phyloP scores from a whole-genome alignment of 2,329 filamentous ascomycete species.

The Fusarium secorum region DNA sequence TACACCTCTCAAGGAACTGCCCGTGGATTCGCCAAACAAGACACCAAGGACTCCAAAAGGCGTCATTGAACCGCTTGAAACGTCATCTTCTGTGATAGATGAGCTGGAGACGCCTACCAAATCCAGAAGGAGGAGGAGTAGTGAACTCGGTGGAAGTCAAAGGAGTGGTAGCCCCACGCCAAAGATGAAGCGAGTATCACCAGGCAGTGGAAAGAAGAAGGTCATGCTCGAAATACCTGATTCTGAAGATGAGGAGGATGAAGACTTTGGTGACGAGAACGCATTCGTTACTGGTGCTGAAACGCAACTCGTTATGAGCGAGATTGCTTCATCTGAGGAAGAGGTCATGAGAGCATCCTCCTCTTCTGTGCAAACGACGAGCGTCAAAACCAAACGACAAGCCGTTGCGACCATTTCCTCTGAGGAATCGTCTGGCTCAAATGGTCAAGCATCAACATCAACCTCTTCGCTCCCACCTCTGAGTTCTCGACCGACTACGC shows the following conservation, averaged over 20 bases:
- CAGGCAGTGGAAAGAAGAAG: conserved; percentile 26
- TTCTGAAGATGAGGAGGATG: conserved; percentile 55
- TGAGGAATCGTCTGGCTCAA: conserved; percentile 18
- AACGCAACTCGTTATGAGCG: conserved; percentile 48
- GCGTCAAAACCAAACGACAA: neutral
- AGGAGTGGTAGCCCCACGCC: conserved; percentile 30
- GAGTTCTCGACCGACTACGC: conserved; percentile 30
- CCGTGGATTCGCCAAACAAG: conserved; percentile 22
- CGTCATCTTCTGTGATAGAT: conserved; percentile 35
- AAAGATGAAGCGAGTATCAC: conserved; percentile 32
- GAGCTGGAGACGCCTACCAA: conserved; percentile 40
- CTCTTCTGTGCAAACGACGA: neutral
- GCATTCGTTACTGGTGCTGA: conserved; percentile 43
- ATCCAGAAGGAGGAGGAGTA: conserved; percentile 26
- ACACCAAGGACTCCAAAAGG: conserved; percentile 20
- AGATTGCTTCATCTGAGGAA: conserved; percentile 44
- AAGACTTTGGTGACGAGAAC: conserved; percentile 37
- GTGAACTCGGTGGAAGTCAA: conserved; percentile 33
- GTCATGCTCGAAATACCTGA: conserved; percentile 56
- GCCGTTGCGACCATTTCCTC: conserved; percentile 15
- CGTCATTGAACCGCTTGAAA: conserved; percentile 23
- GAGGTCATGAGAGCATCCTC: conserved; percentile 12
- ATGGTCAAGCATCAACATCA: conserved; percentile 6
- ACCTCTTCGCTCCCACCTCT: conserved; percentile 15
- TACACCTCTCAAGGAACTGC: conserved; percentile 33